Evolutionary conservation across 768 basidiomycete species (phyloP), one percentile per base, ranked within the genome.

Genomic region (Mycena belliarum): DNA sequence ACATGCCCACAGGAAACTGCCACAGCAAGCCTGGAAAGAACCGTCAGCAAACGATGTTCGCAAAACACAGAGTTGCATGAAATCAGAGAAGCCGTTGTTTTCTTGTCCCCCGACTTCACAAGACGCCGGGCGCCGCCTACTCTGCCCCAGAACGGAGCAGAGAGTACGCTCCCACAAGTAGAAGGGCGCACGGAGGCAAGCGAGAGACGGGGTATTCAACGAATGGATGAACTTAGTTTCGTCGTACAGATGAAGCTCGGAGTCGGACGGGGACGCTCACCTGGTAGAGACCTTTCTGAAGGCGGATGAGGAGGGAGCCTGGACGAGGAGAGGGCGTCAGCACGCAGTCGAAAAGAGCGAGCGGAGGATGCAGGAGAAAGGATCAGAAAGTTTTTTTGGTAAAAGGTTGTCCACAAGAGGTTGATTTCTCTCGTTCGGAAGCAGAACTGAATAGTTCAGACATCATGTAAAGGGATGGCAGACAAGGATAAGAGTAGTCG

Each of bases 211-310:
- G 75, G 74, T 71, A 72, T 76, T 88, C 87, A 87, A 89, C 79
- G 87, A 89, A 89, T 88, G 87, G 87, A 89, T 88, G 81, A 89
- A 88, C 87, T 89, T 82, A 72, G 74, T 88, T 86, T 88, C 86
- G 76, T 88, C 86, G 71, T 74, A 54, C 49, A 52, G 49, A 40
- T n/a, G 29, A 15, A 10, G 46, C 28, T 49, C n/a, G 49, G 41
- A 4, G 20, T 37, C 18, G n/a, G 29, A 12, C 29, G 29, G 12
- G 25, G 61, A 42, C 5, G 25, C 50, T 43, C 28, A 55, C 52
- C 46, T 33, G 20, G 6, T 12, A 25, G 16, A 16, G 9, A 35
- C 4, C 6, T 14, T 7, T 35, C 12, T 8, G 33, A 14, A 35
- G 12, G 6, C 33, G 33, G 33, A 35, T 14, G 33, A 48, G 46